Evolutionary conservation across 164 flowering plant species (phyloP).

Genomic region (Chimonanthus salicifolius): DNA sequence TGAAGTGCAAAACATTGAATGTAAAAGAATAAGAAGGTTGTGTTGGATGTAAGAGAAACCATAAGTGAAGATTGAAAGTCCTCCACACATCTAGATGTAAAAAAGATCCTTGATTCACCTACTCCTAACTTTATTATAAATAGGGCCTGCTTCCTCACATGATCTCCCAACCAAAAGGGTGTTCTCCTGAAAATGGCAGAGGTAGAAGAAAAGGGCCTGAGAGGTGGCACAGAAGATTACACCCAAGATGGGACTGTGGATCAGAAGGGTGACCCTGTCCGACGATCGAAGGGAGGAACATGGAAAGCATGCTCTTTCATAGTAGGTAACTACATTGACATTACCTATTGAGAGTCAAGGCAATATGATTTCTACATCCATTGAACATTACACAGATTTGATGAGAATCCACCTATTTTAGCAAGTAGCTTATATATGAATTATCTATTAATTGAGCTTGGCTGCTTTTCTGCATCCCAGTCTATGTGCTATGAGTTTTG

Average conservation of each 20-base stretch:
- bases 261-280: constrained; percentile 50
- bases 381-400: too few relatives aligned
- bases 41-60: too few relatives aligned
- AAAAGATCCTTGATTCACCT: background rate
- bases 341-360: too few relatives aligned
- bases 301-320: constrained; percentile 70
- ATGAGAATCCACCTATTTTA: too few relatives aligned
- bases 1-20: too few relatives aligned
- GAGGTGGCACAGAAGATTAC: constrained; percentile 25
- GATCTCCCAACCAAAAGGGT: background rate
- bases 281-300: constrained; percentile 47
- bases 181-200: constrained; percentile 8
- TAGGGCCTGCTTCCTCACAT: constrained; percentile 4
- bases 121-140: background rate
- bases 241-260: constrained; percentile 72
- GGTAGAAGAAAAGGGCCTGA: constrained; percentile 34
- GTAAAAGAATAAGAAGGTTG: too few relatives aligned
- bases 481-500: too few relatives aligned
- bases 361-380: too few relatives aligned
- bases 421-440: too few relatives aligned
- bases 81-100: background rate
- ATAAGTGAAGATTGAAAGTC: background rate
- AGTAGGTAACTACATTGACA: constrained; percentile 33
- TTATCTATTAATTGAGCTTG: too few relatives aligned
- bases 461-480: too few relatives aligned